Conservation (phyloP, 2,329 filamentous ascomycete genomes). For the Dactylellina sp. region DNA sequence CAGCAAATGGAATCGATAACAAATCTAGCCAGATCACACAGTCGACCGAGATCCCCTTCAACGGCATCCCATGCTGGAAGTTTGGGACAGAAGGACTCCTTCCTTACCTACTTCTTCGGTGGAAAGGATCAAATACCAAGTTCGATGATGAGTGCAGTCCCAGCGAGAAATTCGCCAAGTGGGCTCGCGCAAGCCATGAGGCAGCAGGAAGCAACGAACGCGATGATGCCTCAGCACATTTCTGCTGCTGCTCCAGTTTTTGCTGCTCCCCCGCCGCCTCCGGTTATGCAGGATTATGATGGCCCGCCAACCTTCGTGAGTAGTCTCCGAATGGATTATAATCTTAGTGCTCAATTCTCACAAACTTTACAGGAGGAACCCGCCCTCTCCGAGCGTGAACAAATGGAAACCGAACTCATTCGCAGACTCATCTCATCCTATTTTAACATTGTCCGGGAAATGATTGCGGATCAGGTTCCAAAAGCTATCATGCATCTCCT, state of each 20-base stretch:
- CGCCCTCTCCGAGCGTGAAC: slow-evolving; percentile 92
- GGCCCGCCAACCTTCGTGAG: slow-evolving; percentile 53
- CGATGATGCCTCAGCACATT: slow-evolving; percentile 49
- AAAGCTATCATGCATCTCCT: slow-evolving; percentile 99
- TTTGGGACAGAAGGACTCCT: slow-evolving; percentile 76
- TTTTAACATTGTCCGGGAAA: slow-evolving; percentile 98
- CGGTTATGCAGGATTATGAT: slow-evolving; percentile 44
- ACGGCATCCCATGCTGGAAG: slow-evolving; percentile 51
- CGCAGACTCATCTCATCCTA: slow-evolving; percentile 96
- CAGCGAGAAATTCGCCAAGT: slow-evolving; percentile 66
- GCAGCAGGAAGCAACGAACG: slow-evolving; percentile 70
- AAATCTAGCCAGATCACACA: slow-evolving; percentile 67
- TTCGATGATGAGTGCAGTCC: slow-evolving; percentile 63
- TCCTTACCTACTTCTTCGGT: slow-evolving; percentile 94
- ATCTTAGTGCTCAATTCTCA: slow-evolving; percentile 2
- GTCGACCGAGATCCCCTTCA: slow-evolving; percentile 68
- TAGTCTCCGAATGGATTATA: neutral
- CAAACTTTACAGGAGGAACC: slow-evolving; percentile 72
- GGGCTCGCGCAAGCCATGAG: slow-evolving; percentile 87
- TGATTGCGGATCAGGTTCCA: slow-evolving; percentile 97
- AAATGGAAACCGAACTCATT: slow-evolving; percentile 97
- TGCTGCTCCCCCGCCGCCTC: slow-evolving; percentile 26
- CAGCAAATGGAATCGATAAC: slow-evolving; percentile 57
- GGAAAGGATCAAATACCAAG: slow-evolving; percentile 83
- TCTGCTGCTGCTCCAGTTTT: slow-evolving; percentile 21